Conservation (phyloP, 257 asterid genomes). For the Nicotiana knightiana region DNA sequence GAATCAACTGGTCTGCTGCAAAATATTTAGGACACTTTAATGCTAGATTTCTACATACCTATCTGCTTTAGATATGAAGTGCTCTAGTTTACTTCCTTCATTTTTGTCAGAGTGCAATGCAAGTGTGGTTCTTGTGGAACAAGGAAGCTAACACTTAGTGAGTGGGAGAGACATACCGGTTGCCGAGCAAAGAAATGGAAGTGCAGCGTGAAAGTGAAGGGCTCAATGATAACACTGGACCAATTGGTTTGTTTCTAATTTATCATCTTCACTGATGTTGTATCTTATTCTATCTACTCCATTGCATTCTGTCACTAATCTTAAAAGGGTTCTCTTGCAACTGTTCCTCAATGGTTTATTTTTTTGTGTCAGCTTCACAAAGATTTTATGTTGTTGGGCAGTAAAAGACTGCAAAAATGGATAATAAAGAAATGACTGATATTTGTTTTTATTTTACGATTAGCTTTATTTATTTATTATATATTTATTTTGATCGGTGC, state of each 20-base stretch:
- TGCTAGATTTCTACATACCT: not conserved
- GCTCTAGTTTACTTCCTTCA: not conserved
- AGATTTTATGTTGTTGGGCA: not conserved
- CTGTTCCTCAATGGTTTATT: not conserved
- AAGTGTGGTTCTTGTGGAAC: constrained; percentile 79
- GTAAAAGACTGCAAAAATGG: not conserved
- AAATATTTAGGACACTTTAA: not conserved
- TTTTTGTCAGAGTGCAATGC: constrained; percentile 73
- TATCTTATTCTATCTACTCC: not conserved
- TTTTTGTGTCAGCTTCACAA: not conserved
- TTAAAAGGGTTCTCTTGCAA: not conserved
- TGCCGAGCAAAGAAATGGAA: constrained; percentile 98
- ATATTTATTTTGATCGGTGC: not conserved
- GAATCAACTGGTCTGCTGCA: not conserved
- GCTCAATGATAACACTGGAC: constrained; percentile 51
- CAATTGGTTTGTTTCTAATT: constrained; percentile 66
- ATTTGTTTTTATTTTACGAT: not conserved
- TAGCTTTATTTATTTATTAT: not conserved
- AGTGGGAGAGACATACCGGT: constrained; percentile 98
- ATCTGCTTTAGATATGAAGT: not conserved
- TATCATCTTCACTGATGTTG: constrained; percentile 4
- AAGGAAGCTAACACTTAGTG: constrained; percentile 59
- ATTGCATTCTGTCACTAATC: constrained; percentile 5
- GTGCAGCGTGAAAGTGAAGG: constrained; percentile 85
- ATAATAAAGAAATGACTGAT: not conserved